Percentiles rank a stretch among this genome's conserved stretches.
These are phyloP conservation scores for Rhynchosporium agropyri DNA, from an alignment of 2,329 filamentous ascomycete genomes.

Conservation along the genomic window DNA sequence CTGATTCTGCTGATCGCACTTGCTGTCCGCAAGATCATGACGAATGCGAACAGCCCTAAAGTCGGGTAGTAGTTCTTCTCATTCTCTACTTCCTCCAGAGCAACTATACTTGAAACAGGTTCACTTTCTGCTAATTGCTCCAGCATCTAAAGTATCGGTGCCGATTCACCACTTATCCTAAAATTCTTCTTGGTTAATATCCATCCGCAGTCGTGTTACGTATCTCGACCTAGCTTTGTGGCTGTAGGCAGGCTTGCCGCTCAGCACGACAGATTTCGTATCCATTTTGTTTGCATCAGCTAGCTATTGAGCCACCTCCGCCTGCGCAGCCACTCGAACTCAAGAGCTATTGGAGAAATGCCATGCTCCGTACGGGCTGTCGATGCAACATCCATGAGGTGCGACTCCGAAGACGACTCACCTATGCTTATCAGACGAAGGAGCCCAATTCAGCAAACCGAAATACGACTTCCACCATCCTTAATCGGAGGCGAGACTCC, in stretches of 20 bases:
- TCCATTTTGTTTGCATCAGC: neutral
- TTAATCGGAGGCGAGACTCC: slow-evolving; percentile 34
- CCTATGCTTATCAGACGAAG: slow-evolving; percentile 16
- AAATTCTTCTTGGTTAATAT: neutral
- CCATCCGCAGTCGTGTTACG: neutral
- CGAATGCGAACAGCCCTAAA: neutral
- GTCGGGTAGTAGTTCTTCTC: neutral
- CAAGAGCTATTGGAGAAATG: slow-evolving; percentile 17
- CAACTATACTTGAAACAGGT: neutral
- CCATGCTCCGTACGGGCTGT: slow-evolving; percentile 24
- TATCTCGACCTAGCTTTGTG: neutral
- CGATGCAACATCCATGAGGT: slow-evolving; percentile 27
- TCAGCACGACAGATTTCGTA: neutral
- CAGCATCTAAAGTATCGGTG: neutral
- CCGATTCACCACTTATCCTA: neutral
- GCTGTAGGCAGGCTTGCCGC: neutral
- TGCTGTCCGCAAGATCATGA: slow-evolving; percentile 7
- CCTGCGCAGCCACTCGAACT: neutral
- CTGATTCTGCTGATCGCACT: slow-evolving; percentile 8
- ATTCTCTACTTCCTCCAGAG: neutral
- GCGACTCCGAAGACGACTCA: slow-evolving; percentile 18
- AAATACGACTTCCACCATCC: slow-evolving; percentile 36
- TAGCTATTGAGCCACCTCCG: neutral
- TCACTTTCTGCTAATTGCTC: slow-evolving; percentile 6
- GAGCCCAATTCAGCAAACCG: slow-evolving; percentile 19